Evolutionary conservation across 306 rosid genomes (phyloP).

Genomic region (Carpinus viminea): DNA sequence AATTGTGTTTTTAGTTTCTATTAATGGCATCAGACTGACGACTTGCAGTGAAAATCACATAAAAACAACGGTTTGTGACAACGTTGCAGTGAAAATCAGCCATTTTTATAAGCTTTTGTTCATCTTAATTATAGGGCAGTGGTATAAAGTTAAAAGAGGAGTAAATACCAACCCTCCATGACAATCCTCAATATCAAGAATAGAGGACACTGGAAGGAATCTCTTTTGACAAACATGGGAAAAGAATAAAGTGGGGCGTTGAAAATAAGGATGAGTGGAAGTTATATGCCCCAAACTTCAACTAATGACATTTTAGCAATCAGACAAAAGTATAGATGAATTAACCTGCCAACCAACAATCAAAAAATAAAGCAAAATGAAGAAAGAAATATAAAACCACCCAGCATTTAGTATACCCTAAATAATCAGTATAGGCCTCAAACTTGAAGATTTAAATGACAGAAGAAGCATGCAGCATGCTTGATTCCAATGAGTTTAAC

Average conservation of each 20-base stretch:
- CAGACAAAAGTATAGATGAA: not conserved
- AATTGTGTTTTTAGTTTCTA: constrained; percentile 19
- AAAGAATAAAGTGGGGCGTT: constrained; percentile 31
- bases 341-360: constrained; percentile 1
- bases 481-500: constrained; percentile 21
- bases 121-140: no score
- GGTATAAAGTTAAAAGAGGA: not conserved
- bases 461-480: constrained; percentile 18
- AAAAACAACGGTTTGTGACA: no score
- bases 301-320: constrained; percentile 23
- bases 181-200: constrained; percentile 7
- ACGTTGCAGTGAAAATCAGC: no score
- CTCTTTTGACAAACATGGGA: constrained; percentile 38
- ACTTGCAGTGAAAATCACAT: no score
- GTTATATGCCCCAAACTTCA: constrained; percentile 11
- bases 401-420: constrained; percentile 14
- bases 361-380: constrained; percentile 8
- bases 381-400: constrained; percentile 20
- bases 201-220: constrained; percentile 14
- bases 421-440: constrained; percentile 1
- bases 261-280: constrained; percentile 9
- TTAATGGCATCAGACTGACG: not conserved
- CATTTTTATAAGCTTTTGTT: no score
- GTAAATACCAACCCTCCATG: constrained; percentile 28
- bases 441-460: constrained; percentile 26